phyloP scores from a whole-genome alignment of 2,329 filamentous ascomycete species.

The Sarocladiaceae sp. region DNA sequence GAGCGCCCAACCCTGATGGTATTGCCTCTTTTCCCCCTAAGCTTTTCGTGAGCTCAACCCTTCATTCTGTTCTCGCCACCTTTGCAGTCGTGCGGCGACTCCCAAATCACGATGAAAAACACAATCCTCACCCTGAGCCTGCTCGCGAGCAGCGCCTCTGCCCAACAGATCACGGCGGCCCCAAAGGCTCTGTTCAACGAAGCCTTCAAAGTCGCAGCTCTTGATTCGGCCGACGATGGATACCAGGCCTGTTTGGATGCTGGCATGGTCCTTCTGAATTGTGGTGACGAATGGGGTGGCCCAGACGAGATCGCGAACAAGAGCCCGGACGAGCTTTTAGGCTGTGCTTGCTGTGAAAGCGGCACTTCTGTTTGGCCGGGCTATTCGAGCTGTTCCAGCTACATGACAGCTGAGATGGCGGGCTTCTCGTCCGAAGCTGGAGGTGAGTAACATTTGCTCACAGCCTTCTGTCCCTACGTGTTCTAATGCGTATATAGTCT shows the following conservation, averaged over 20 bases:
- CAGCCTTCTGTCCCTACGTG: background rate
- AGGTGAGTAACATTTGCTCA: constrained; percentile 17
- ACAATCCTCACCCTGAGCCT: constrained; percentile 14
- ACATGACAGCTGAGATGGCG: constrained; percentile 19
- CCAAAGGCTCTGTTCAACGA: constrained; percentile 13
- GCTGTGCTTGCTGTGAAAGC: constrained; percentile 23
- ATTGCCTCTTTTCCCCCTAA: too few relatives aligned
- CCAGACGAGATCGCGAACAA: constrained; percentile 17
- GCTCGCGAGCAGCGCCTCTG: constrained; percentile 19
- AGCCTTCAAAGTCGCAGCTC: constrained; percentile 17
- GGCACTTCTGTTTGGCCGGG: constrained; percentile 16
- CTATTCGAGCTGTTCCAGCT: constrained; percentile 23
- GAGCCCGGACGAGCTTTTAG: constrained; percentile 16
- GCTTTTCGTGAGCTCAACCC: too few relatives aligned
- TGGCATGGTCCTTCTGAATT: constrained; percentile 16
- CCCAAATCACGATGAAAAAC: constrained; percentile 17
- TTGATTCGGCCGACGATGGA: constrained; percentile 17
- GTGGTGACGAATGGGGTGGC: constrained; percentile 19
- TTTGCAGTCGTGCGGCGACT: too few relatives aligned
- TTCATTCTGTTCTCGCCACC: too few relatives aligned
- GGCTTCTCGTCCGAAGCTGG: constrained; percentile 17
- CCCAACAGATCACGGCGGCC: constrained; percentile 18
- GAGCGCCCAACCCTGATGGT: too few relatives aligned
- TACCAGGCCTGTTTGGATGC: constrained; percentile 19
- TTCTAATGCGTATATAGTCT: background rate